phyloP scores from a whole-genome alignment of 768 basidiomycete genomes.

The Leucogyrophana mollusca region DNA sequence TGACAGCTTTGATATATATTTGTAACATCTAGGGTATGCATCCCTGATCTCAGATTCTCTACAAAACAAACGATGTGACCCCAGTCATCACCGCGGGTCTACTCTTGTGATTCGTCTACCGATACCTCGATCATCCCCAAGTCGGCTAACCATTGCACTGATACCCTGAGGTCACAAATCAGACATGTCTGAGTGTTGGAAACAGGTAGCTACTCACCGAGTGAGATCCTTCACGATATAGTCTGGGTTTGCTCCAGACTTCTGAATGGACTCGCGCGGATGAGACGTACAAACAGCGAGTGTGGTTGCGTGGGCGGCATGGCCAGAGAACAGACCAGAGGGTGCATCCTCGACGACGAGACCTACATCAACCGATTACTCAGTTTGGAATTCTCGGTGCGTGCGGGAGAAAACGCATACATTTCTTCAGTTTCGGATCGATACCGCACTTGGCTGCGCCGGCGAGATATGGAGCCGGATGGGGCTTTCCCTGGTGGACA shows the following conservation, averaged over 20 bases:
- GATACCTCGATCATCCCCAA: too few relatives aligned
- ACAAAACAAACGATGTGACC: too few relatives aligned
- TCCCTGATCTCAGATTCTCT: too few relatives aligned
- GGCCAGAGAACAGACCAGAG: constrained; percentile 74
- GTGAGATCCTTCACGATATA: constrained; percentile 70
- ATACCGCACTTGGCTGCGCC: constrained; percentile 65
- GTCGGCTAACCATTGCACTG: too few relatives aligned
- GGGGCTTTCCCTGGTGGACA: constrained; percentile 71
- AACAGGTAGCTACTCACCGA: too few relatives aligned
- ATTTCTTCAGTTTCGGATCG: constrained; percentile 45
- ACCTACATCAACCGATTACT: constrained; percentile 37
- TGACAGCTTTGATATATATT: too few relatives aligned
- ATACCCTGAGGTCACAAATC: too few relatives aligned
- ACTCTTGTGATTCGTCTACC: too few relatives aligned
- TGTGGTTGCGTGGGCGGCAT: constrained; percentile 70
- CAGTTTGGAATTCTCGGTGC: not conserved
- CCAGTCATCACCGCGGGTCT: too few relatives aligned
- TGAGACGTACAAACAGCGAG: constrained; percentile 88
- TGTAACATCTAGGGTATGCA: too few relatives aligned
- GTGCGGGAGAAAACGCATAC: constrained; percentile 34
- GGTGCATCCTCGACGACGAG: constrained; percentile 91
- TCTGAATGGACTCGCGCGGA: constrained; percentile 47
- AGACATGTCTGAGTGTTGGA: too few relatives aligned
- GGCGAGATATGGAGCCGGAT: constrained; percentile 82
- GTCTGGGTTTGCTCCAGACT: constrained; percentile 55